A percentile compares a stretch with the other conserved stretches of the same genome.
phyloP scores from a whole-genome alignment of 352 stramenopile species.

The Phytopythium montanum region DNA sequence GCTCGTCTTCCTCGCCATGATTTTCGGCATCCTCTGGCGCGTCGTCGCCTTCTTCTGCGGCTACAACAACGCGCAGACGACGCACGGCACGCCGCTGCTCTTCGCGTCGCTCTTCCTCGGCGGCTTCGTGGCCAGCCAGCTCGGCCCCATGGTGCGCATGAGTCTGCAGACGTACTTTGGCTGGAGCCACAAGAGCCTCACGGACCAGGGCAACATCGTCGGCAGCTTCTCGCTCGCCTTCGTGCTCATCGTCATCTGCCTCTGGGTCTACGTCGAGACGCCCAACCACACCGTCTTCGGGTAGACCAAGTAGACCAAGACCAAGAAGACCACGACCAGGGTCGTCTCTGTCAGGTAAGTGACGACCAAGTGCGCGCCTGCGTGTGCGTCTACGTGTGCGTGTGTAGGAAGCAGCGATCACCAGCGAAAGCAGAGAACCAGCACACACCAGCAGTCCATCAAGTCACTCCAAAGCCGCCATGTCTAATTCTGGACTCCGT shows the following conservation, averaged over 20 bases:
- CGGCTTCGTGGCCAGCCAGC: slow-evolving; percentile 50
- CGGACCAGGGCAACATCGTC: slow-evolving; percentile 73
- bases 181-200: slow-evolving; percentile 77
- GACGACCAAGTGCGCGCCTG: neutral
- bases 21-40: slow-evolving; percentile 62
- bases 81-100: slow-evolving; percentile 55
- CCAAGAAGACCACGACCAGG: no score
- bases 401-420: slow-evolving; percentile 1
- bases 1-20: slow-evolving; percentile 59
- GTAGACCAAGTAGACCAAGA: slow-evolving; percentile 7
- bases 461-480: neutral
- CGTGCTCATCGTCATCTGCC: slow-evolving; percentile 60
- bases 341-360: no score
- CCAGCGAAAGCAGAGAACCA: neutral
- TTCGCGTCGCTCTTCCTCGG: slow-evolving; percentile 66
- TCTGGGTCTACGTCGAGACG: slow-evolving; percentile 81
- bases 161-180: slow-evolving; percentile 72
- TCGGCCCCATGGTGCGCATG: slow-evolving; percentile 71
- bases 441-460: neutral
- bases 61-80: slow-evolving; percentile 69
- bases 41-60: slow-evolving; percentile 63
- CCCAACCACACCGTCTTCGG: slow-evolving; percentile 45
- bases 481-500: no score
- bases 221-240: slow-evolving; percentile 64
- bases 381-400: neutral